Evolutionary conservation across 352 stramenopile genomes (phyloP), one percentile per base, ranked within the genome.

Genomic region (Phytophthora colocasiae): DNA sequence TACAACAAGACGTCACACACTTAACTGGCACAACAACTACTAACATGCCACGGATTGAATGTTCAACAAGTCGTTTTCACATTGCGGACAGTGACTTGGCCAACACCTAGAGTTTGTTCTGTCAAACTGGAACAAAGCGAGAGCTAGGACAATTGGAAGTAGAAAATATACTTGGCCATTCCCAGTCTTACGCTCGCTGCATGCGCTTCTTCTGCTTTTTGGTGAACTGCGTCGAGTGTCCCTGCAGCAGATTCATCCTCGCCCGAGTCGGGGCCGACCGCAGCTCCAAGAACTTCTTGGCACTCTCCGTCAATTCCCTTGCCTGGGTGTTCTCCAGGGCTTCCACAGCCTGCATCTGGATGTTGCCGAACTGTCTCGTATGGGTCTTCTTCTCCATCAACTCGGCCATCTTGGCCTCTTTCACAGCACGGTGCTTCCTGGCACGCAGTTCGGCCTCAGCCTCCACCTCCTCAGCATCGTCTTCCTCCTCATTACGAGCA

Each of bases 311-410:
- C 32, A 95, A 62, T 39, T 68, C 39, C 26, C 81, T 87, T 26
- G 72, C 74, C 58, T 82, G 66, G 19, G 63, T 65, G 1, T 69
- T 63, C 34, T 80, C 74, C 22, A 91, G 46, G 10, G 70, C 57
- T 12, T 83, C 76, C 31, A 91, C 71, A 19, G 84, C 92, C 71
- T 91, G 81, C 65, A 93, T 83, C 27, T 91, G 63, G 50, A 95
- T 81, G 54, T 80, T 81, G 43, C 81, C 86, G 43, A 95, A 95
- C 56, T 91, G 75, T 32, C 83, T 78, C 59, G 85, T 87, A 66
- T 95, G 86, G 29, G 58, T 85, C 69, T 90, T 88, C 70, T 75
- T 72, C 43, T 67, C 32, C 64, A 78, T 52, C 40, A 70, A 22
- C 17, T 74, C 69, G 2, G 47, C 55, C 15, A 73, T n/a, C 41